These are phyloP conservation scores for Agrocybe pediades DNA, from an alignment of 768 basidiomycete genomes.

Conservation along the genomic window DNA sequence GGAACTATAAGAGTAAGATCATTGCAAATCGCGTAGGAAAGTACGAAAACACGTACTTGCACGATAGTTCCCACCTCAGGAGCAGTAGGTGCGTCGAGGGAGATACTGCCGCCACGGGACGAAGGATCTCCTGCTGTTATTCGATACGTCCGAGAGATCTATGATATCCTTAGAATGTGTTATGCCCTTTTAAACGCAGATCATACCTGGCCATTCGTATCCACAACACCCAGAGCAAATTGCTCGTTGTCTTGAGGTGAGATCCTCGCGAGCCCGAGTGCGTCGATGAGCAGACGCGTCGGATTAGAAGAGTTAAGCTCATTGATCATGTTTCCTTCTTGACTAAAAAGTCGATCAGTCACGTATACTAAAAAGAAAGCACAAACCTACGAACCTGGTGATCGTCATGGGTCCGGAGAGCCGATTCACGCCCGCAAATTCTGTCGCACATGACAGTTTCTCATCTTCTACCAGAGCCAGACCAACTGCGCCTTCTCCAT, in stretches of 20 bases:
- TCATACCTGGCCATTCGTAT: slow-evolving; percentile 28
- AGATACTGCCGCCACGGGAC: slow-evolving; percentile 55
- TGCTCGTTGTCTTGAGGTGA: slow-evolving; percentile 50
- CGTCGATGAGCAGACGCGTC: slow-evolving; percentile 55
- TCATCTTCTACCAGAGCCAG: slow-evolving; percentile 37
- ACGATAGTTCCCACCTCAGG: slow-evolving; percentile 47
- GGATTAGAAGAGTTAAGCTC: slow-evolving; percentile 60
- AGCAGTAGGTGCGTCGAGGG: slow-evolving; percentile 54
- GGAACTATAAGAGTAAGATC: slow-evolving; percentile 34
- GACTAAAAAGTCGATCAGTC: slow-evolving; percentile 34
- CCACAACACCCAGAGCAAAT: slow-evolving; percentile 55
- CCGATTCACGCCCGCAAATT: slow-evolving; percentile 41
- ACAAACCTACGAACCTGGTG: slow-evolving; percentile 44
- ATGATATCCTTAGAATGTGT: background rate
- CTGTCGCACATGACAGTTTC: slow-evolving; percentile 16
- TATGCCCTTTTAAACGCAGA: background rate
- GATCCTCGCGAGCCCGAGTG: slow-evolving; percentile 42
- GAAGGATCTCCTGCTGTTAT: slow-evolving; percentile 76
- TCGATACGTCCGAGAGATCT: slow-evolving; percentile 51
- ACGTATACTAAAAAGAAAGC: background rate
- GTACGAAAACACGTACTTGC: slow-evolving; percentile 12
- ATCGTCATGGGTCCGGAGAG: slow-evolving; percentile 53
- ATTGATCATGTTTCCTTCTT: slow-evolving; percentile 75
- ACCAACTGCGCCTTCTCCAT: slow-evolving; percentile 71
- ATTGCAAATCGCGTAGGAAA: slow-evolving; percentile 1